Percentiles rank a stretch among this genome's conserved stretches.
phyloP scores from a whole-genome alignment of 225 moss, liverwort and hornwort species.

The Physcomitrellopsis africana region DNA sequence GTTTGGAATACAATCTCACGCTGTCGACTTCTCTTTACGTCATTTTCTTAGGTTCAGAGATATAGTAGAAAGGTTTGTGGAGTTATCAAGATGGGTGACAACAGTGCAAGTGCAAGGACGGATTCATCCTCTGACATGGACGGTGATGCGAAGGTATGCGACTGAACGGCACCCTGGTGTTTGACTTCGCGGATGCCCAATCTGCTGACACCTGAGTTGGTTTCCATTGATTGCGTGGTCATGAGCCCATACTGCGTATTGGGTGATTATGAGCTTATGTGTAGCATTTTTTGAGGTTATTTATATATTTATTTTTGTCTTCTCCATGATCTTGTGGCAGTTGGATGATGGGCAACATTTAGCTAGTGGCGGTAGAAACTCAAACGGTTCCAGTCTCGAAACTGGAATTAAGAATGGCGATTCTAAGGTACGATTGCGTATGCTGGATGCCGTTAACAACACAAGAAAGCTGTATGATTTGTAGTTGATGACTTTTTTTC shows the following conservation, averaged over 20 bases:
- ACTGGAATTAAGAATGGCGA: conserved; percentile 92
- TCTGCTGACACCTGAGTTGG: too few relatives aligned
- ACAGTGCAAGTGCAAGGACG: conserved; percentile 76
- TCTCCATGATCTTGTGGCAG: conserved; percentile 37
- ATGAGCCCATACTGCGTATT: too few relatives aligned
- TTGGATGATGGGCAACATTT: conserved; percentile 91
- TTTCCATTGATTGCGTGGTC: background rate
- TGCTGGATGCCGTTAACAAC: background rate
- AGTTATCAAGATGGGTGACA: conserved; percentile 65
- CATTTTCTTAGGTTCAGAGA: conserved; percentile 42
- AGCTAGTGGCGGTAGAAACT: conserved; percentile 51
- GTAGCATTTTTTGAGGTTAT: background rate
- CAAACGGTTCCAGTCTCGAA: conserved; percentile 88
- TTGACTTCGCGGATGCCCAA: background rate
- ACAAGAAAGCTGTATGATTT: too few relatives aligned
- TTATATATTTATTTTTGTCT: background rate
- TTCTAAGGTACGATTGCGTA: conserved; percentile 64
- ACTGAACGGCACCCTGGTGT: too few relatives aligned
- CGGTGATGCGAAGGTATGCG: conserved; percentile 87
- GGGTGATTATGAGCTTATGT: background rate
- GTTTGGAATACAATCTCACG: too few relatives aligned
- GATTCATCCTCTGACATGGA: conserved; percentile 98
- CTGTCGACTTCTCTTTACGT: background rate
- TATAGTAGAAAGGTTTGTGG: conserved; percentile 41
- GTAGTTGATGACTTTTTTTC: too few relatives aligned